These are phyloP conservation scores for Spathaspora sp. DNA, from an alignment of 805 yeast genomes.

Conservation along the genomic window DNA sequence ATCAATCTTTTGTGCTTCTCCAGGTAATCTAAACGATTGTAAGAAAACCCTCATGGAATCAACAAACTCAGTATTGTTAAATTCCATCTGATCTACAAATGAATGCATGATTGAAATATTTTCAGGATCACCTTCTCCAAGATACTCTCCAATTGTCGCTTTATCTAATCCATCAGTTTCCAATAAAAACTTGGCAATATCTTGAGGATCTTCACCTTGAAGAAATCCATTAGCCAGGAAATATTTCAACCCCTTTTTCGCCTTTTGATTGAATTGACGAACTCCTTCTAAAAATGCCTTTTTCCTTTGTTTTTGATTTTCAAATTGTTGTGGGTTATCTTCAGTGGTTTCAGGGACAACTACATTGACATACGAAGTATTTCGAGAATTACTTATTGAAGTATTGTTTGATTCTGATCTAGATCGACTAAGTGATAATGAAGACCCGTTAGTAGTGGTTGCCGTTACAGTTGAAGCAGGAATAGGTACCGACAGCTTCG, in stretches of 20 bases:
- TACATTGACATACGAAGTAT: slow-evolving; percentile 14
- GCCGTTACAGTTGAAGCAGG: neutral
- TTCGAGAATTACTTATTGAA: slow-evolving; percentile 24
- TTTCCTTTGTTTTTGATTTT: slow-evolving; percentile 76
- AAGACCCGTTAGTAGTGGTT: slow-evolving; percentile 9
- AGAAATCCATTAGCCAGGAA: slow-evolving; percentile 66
- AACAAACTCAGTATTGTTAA: slow-evolving; percentile 63
- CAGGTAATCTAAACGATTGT: slow-evolving; percentile 91
- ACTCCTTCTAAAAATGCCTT: slow-evolving; percentile 77
- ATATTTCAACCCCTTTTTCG: slow-evolving; percentile 70
- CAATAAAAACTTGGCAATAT: slow-evolving; percentile 72
- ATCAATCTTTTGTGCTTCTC: slow-evolving; percentile 97
- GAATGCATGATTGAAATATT: slow-evolving; percentile 87
- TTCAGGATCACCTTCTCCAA: slow-evolving; percentile 83
- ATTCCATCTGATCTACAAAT: slow-evolving; percentile 86
- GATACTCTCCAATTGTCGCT: slow-evolving; percentile 80
- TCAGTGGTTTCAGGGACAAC: slow-evolving; percentile 24
- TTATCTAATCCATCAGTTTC: slow-evolving; percentile 76
- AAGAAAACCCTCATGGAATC: slow-evolving; percentile 82
- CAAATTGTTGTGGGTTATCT: slow-evolving; percentile 84
- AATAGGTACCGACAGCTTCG: too few species aligned
- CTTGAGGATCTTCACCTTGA: slow-evolving; percentile 52
- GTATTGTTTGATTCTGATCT: slow-evolving; percentile 28
- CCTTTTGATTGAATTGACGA: slow-evolving; percentile 76
- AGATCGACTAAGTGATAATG: slow-evolving; percentile 16